Base-by-base conservation (phyloP, 257 asterid genomes). In the Leptodermis oblonga region DNA sequence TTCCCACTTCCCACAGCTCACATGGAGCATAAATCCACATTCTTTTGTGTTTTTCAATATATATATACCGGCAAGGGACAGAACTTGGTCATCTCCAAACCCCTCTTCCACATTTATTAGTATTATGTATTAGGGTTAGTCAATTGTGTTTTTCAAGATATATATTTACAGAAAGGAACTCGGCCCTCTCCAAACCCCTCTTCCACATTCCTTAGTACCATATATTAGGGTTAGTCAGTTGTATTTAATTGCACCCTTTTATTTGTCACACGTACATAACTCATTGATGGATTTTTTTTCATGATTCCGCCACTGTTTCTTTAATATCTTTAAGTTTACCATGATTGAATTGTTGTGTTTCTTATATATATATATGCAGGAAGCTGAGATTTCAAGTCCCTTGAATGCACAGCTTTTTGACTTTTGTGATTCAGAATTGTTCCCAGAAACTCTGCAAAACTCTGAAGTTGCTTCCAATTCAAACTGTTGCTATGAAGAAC, bases 401-500 rank as follows among this genome's bases (percentile, higher is more conserved):
- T 71, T 89, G 3, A 88, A 82, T 76, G 93, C 88, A 63, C 93
- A 89, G 70, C 71, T 91, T 2, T 72, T 89, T 14, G 90, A 89
- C 17, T 87, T 92, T 49, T 84, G 85, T 43, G 96, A 89, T 58
- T 87, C 95, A 23, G 96, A 86, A 52, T 72, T 86, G 41, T 87
- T 88, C 51, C 84, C 82, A 3, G 92, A 85, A 61, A 79, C 86
- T 0, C 72, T 92, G 31, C 96, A 85, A 72, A 87, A 89, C 65
- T 84, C 93, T 0, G 96, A 92, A 75, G 89, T 79, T 54, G 88
- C 86, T 70, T 88, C 97, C 5, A 88, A 82, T 79, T 88, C 97
- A 33, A 90, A 88, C 79, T 82, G 95, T 68, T 81, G 92, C 73
- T 87, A 81, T 70, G 86, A 81, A 31, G 86, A 81, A 48, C 87